phyloP scores from a whole-genome alignment of 2,329 filamentous ascomycete species.

The Cytospora paraplurivora region DNA sequence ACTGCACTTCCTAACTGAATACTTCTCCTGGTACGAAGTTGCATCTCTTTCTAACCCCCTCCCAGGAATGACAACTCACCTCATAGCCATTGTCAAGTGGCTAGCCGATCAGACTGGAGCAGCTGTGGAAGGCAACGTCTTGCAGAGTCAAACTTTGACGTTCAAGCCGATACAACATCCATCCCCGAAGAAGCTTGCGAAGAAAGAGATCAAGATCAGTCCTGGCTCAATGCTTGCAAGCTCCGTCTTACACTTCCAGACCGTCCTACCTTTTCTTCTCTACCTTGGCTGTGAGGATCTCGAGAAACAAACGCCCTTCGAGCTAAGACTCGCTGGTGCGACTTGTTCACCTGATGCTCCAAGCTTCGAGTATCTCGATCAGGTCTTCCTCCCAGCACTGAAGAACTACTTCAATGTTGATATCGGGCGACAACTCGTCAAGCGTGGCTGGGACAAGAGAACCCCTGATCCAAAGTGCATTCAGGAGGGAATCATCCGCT shows the following conservation, averaged over 20 bases:
- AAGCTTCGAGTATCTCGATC: conserved; percentile 63
- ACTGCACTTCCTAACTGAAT: too few relatives aligned
- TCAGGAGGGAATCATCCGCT: conserved; percentile 46
- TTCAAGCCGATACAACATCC: conserved; percentile 48
- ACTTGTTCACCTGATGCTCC: conserved; percentile 60
- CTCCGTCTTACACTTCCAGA: conserved; percentile 61
- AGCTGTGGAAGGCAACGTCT: conserved; percentile 49
- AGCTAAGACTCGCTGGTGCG: conserved; percentile 56
- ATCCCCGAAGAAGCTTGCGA: conserved; percentile 37
- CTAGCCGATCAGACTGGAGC: conserved; percentile 56
- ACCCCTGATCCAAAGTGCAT: conserved; percentile 37
- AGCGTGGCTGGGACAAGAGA: conserved; percentile 51
- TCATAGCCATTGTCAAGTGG: conserved; percentile 57
- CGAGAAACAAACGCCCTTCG: conserved; percentile 46
- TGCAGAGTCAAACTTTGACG: conserved; percentile 54
- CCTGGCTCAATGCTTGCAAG: conserved; percentile 56
- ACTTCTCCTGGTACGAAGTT: neutral
- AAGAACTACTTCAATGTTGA: conserved; percentile 52
- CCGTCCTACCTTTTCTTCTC: conserved; percentile 60
- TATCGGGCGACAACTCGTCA: conserved; percentile 48
- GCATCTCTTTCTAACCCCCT: neutral
- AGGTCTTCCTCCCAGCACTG: conserved; percentile 59
- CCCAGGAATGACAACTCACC: conserved; percentile 61
- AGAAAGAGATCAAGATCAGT: conserved; percentile 52
- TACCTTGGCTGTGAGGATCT: conserved; percentile 46